Base-by-base conservation (phyloP, 2,329 filamentous ascomycete genomes). In the Fusarium brevicatenulatum region DNA sequence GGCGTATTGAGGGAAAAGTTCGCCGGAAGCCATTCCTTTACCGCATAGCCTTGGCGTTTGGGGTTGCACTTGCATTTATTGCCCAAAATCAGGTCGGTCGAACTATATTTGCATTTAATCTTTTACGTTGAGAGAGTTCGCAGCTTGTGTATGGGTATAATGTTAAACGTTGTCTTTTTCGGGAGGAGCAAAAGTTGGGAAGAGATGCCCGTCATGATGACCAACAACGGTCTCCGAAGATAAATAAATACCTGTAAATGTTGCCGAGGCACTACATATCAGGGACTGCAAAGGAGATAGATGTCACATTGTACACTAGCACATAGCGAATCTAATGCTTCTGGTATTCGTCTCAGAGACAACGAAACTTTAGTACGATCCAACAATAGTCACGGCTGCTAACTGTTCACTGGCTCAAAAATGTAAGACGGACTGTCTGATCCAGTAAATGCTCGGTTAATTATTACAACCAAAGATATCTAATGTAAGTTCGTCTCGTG, bases 21-120 rank as follows among this genome's bases (percentile, higher is more conserved):
- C 71, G 73, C 43, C 52, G 64, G 64, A 46, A 65, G 54, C 66
- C 71, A 74, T 76, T 76, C 74, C 61, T 76, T 76, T 73, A 73
- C 59, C 63, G 69, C 76, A 78, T 78, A 78, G 76, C 76, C 65
- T 75, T 72, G 76, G 76, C 71, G 76, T 78, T 62, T 63, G 58
- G 75, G 68, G 72, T 67, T 55, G 49, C 37, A 65, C 42, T 63
- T 69, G 54, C 43, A 59, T 74, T 70, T 66, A 39, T 58, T 65
- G 65, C 64, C 60, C 40, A 67, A 59, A 60, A 49, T 53, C 58
- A 65, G 66, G 66, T 44, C 42, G 42, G 47, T 30, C 57, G 66
- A 74, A 63, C 58, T 64, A 65, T 65, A 68, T 70, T 57, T 74
- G 70, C 63, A 68, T 75, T 73, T 76, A 57, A 74, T 68, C 64